phyloP scores from a whole-genome alignment of 805 yeast species.

The Priceomyces medius region DNA sequence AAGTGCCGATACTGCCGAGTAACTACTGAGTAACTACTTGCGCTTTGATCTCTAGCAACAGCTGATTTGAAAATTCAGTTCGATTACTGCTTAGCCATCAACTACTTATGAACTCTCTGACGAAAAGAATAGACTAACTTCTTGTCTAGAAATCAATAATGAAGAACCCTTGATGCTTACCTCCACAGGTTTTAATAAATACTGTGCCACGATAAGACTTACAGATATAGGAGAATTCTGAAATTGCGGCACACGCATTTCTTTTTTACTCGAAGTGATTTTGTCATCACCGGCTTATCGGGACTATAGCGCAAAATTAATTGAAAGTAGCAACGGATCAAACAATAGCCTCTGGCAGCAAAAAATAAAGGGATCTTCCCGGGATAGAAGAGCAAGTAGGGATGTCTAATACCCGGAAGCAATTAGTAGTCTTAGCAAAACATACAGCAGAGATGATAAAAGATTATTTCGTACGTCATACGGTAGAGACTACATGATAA shows the following conservation, averaged over 20 bases:
- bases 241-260: constrained; percentile 4
- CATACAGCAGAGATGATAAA: neutral
- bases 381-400: neutral
- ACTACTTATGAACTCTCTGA: too few species aligned
- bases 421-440: neutral
- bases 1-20: too few species aligned
- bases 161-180: neutral
- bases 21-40: neutral
- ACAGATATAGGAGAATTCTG: constrained; percentile 6
- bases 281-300: constrained; percentile 3
- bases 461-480: neutral
- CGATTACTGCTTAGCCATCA: too few species aligned
- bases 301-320: constrained; percentile 1
- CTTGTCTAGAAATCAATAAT: too few species aligned
- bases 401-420: neutral
- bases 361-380: too few species aligned
- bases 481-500: neutral
- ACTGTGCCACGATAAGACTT: constrained; percentile 4
- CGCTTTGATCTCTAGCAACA: neutral
- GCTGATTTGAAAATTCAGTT: neutral
- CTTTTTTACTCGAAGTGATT: neutral
- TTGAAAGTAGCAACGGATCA: neutral
- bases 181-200: neutral
- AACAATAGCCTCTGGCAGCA: neutral
- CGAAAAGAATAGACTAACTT: too few species aligned